Conservation (phyloP, 75 land plant genomes). For the Isoetes taiwanensis region DNA sequence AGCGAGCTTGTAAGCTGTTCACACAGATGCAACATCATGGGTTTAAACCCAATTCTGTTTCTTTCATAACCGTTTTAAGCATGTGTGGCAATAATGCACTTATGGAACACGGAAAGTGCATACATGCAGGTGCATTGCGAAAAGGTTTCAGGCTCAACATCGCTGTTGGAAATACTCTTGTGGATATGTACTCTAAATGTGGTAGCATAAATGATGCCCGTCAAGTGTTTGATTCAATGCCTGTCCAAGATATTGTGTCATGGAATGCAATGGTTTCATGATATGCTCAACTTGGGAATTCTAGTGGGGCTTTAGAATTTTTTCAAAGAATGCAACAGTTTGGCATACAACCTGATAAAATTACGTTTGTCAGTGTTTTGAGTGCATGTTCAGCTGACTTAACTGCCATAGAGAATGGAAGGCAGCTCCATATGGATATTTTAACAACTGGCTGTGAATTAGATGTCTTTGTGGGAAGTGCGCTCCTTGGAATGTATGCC, state of each 20-base stretch:
- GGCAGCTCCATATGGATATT: background rate
- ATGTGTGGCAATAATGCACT: constrained; percentile 48
- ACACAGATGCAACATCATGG: constrained; percentile 26
- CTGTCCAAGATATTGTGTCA: background rate
- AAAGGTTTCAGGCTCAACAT: background rate
- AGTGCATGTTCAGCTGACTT: background rate
- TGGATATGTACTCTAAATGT: constrained; percentile 25
- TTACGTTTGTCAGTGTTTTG: background rate
- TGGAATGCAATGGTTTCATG: background rate
- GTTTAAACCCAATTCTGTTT: constrained; percentile 23
- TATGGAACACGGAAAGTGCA: constrained; percentile 2
- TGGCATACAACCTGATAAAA: background rate
- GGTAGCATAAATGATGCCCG: constrained; percentile 3
- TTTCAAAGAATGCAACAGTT: background rate
- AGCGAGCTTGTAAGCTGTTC: constrained; percentile 30
- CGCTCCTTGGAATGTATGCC: background rate
- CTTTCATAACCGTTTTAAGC: constrained; percentile 35
- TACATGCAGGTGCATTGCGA: constrained; percentile 12
- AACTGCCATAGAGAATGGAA: background rate
- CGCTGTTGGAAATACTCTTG: constrained; percentile 20
- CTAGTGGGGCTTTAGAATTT: background rate
- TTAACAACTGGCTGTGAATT: background rate
- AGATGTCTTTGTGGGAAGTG: background rate
- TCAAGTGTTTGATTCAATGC: constrained; percentile 12
- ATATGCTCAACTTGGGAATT: background rate